These are phyloP conservation scores for Fusarium longipes DNA, from an alignment of 2,329 filamentous ascomycete species.

Conservation along the genomic window DNA sequence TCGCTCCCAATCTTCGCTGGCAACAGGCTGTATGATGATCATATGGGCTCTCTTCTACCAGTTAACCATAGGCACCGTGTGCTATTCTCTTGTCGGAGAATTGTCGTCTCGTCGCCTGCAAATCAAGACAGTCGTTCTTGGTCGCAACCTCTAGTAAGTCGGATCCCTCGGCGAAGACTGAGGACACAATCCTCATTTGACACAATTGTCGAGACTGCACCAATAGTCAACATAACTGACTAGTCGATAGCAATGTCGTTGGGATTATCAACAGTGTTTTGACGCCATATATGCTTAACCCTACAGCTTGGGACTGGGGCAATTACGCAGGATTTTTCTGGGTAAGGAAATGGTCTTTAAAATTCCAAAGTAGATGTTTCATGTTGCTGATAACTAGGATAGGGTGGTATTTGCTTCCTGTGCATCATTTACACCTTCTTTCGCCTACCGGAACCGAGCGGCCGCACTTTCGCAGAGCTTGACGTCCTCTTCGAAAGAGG, in stretches of 20 bases:
- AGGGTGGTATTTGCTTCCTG: slow-evolving; percentile 79
- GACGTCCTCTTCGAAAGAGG: slow-evolving; percentile 84
- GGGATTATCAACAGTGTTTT: slow-evolving; percentile 84
- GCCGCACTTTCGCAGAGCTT: slow-evolving; percentile 86
- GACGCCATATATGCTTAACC: slow-evolving; percentile 94
- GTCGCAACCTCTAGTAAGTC: slow-evolving; percentile 77
- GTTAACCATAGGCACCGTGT: slow-evolving; percentile 87
- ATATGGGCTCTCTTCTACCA: slow-evolving; percentile 87
- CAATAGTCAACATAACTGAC: slow-evolving; percentile 27
- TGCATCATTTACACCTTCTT: slow-evolving; percentile 79
- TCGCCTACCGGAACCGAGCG: slow-evolving; percentile 75
- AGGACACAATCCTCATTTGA: not conserved
- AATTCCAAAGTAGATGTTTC: not conserved
- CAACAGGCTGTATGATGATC: slow-evolving; percentile 88
- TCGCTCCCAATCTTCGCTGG: slow-evolving; percentile 71
- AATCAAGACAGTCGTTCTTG: slow-evolving; percentile 91
- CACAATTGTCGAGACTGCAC: not conserved
- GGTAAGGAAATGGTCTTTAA: slow-evolving; percentile 55
- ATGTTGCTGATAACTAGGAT: slow-evolving; percentile 26
- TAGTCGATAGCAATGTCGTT: slow-evolving; percentile 72
- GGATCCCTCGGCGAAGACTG: not conserved
- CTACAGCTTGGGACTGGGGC: slow-evolving; percentile 85
- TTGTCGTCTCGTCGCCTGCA: slow-evolving; percentile 84
- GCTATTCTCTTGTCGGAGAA: slow-evolving; percentile 89
- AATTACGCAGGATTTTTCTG: slow-evolving; percentile 92